These are phyloP conservation scores for Argentina anserina DNA, from an alignment of 306 rosid species.

Conservation along the genomic window DNA sequence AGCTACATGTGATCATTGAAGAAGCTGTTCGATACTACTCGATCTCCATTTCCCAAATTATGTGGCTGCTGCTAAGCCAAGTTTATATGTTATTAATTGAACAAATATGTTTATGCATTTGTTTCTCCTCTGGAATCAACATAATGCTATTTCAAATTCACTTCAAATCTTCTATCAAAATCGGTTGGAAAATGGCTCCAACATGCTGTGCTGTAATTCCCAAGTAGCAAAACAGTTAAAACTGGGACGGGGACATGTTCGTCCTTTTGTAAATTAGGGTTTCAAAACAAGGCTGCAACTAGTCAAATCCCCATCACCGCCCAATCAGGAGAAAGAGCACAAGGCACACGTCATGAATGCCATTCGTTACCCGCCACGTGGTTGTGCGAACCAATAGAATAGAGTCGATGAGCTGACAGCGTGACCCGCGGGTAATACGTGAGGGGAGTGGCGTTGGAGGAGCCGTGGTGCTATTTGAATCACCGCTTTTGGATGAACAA, in stretches of 20 bases:
- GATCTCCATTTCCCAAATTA: not conserved
- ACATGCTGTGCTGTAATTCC: not conserved
- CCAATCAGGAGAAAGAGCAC: conserved; percentile 24
- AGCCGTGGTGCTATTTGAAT: conserved; percentile 96
- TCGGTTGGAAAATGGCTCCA: not conserved
- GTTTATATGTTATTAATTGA: not conserved
- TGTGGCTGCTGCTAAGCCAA: not conserved
- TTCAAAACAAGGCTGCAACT: conserved; percentile 38
- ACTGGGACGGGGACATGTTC: conserved; percentile 44
- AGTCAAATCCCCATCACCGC: conserved; percentile 20
- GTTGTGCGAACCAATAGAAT: conserved; percentile 33
- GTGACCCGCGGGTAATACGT: conserved; percentile 52
- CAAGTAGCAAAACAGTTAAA: not conserved
- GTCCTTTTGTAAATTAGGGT: conserved; percentile 70
- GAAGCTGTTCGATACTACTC: too few species aligned
- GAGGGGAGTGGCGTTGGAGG: conserved; percentile 13
- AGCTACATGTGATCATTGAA: not conserved
- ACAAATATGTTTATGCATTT: not conserved
- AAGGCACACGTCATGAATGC: rapidly evolving
- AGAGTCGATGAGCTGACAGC: not conserved
- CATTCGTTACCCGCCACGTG: conserved; percentile 6
- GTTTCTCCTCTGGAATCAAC: not conserved
- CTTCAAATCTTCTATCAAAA: not conserved
- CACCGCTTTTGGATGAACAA: conserved; percentile 75
- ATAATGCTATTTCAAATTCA: not conserved